Base-by-base conservation (phyloP, 179 eudicot genomes). In the Patellifolia procumbens region DNA sequence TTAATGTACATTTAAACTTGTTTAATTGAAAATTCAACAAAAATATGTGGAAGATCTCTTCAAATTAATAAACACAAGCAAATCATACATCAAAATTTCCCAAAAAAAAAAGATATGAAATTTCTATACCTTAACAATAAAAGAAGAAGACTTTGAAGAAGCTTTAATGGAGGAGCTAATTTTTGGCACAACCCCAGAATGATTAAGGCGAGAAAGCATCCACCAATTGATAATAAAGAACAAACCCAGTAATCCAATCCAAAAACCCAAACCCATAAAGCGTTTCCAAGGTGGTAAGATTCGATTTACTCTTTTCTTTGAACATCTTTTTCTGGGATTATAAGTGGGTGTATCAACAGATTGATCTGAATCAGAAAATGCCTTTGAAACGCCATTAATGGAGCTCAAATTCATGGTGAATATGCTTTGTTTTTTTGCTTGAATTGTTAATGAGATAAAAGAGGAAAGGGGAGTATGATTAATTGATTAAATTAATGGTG, bases 211-310 rank as follows among this genome's bases (percentile, higher is more conserved):
- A 43, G 53, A 86, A 81, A 83, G 84, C 86, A 86, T 83, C 86
- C 86, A 86, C 81, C 86, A 83, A 81, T 83, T 77, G 4, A 86
- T 19, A 59, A 83, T 34, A 12, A 86, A 79, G 72, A 86, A 86
- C 56, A 81, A 64, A 53, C 79, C 80, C 78, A 86, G 71, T 32
- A 83, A 79, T 32, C 81, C 85, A 81, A 81, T 52, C 11, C 83
- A 46, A 45, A 74, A 72, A 15, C 83, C 79, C 81, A 83, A 70
- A 49, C 86, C 86, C 61, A 74, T 81, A 64, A 75, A 83, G 37
- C 86, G 79, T 61, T 76, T 78, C 81, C 28, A 67, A 7, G 68
- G 77, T 29, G 53, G n/a, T n/a, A n/a, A 74, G 71, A 72, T 64
- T 43, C 72, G 69, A 29, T 58, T 29, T 49, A 4, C 65, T 20